Evolutionary conservation across 2,329 filamentous ascomycete species (phyloP).

Genomic region (Diaporthe amygdali): DNA sequence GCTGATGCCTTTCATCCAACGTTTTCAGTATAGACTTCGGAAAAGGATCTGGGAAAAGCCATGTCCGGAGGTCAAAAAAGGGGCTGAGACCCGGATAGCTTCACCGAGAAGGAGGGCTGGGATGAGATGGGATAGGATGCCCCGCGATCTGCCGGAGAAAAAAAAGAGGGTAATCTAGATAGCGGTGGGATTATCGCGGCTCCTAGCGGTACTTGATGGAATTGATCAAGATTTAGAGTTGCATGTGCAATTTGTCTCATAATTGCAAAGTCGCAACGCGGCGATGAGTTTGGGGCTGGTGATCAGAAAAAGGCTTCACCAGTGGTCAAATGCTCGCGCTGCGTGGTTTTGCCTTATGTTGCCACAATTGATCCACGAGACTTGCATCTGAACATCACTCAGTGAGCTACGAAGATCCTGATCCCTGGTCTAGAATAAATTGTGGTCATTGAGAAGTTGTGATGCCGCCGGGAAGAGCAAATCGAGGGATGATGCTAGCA

Average conservation of each 20-base stretch:
- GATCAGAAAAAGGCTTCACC: neutral
- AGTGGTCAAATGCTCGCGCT: neutral
- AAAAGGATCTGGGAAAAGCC: neutral
- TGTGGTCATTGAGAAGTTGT: neutral
- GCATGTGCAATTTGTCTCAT: conserved; percentile 17
- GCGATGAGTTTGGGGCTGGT: neutral
- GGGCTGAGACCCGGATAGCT: conserved; percentile 10
- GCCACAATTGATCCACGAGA: neutral
- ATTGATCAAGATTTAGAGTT: conserved; percentile 11
- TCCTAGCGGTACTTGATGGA: neutral
- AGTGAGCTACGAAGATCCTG: neutral
- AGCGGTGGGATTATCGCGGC: neutral
- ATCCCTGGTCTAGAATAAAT: neutral
- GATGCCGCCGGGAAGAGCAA: neutral
- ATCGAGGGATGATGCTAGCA: conserved; percentile 15
- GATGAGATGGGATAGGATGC: neutral
- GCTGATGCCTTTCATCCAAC: neutral
- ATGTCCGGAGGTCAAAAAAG: conserved; percentile 13
- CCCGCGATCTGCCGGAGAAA: conserved; percentile 7
- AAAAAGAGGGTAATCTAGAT: conserved; percentile 13
- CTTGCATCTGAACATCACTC: neutral
- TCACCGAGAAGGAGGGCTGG: conserved; percentile 6
- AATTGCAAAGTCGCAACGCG: conserved; percentile 17
- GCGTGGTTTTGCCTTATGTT: neutral
- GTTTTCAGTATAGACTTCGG: neutral